Evolutionary conservation across 139 green algal species (phyloP), one percentile per base, ranked within the genome.

Genomic region (Coelastrella sp.): DNA sequence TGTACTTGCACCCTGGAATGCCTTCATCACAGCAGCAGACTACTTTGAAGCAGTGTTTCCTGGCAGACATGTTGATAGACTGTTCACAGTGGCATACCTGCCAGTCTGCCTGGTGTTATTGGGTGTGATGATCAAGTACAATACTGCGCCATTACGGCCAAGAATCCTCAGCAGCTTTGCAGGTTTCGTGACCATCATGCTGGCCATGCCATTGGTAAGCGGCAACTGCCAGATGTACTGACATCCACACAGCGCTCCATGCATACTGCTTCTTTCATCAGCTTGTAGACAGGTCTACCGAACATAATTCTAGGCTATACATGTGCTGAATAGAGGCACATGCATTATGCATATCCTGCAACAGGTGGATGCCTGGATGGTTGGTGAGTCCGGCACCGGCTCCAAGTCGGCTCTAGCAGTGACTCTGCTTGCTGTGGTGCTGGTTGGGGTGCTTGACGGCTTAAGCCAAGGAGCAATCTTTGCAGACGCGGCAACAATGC

Each of bases 1-100:
- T 6, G 75, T 94, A 8, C 86, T 97, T 11, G 75, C 91, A 21
- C 91, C 94, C 5, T 97, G 94, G 94, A 96, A 96, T 62, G 93
- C 90, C 9, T 92, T 96, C 64, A 94, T 97, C 64, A 94, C 92
- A 13, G 92, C 89, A 15, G 86, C 84, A n/a, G 88, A 93, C 50
- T 94, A 92, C 80, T 93, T 88, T 69, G 60, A 79, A 34, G 50
- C 60, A 8, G 40, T 88, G 21, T 93, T 87, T 60, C 88, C 89
- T 4, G 90, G 93, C 86, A 50, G 74, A 19, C 92, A 97, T 78
- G 83, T 94, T 57, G 93, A 97, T 80, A 86, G 94, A 19, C 83
- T 96, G 30, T 90, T 97, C 69, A 95, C 92, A n/a, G 27, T 84
- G 8, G 60, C 60, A 13, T 74, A 74, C 30, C 78, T 84, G 40